Conservation (phyloP, 495 filamentous ascomycete genomes). For the Penicillium macrosclerotiorum region DNA sequence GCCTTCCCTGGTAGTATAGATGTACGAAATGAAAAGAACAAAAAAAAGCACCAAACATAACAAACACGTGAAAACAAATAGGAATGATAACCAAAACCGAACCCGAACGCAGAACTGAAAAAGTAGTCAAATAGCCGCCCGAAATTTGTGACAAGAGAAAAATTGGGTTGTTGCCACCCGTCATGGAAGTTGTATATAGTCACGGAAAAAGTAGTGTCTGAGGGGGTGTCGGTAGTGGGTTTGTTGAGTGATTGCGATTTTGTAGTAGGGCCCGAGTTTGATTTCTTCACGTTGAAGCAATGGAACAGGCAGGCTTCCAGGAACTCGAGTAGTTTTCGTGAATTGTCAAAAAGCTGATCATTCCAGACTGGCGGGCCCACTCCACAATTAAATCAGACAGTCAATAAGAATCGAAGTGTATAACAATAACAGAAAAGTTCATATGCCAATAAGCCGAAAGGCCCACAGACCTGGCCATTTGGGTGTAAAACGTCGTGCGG, state of each 20-base stretch:
- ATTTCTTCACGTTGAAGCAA: neutral
- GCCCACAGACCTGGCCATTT: conserved; percentile 9
- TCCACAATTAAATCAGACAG: conserved; percentile 19
- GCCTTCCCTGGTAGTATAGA: conserved; percentile 27
- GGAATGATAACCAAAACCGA: conserved; percentile 17
- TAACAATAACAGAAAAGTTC: conserved; percentile 27
- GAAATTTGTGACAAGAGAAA: conserved; percentile 25
- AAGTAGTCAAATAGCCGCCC: conserved; percentile 30
- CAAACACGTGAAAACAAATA: conserved; percentile 16
- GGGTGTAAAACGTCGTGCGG: conserved; percentile 10
- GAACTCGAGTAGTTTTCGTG: too few relatives aligned
- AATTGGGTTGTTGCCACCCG: conserved; percentile 7
- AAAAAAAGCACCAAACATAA: conserved; percentile 26
- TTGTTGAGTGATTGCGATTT: conserved; percentile 1
- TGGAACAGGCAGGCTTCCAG: too few relatives aligned
- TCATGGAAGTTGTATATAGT: neutral
- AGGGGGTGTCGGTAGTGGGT: neutral
- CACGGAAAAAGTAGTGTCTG: conserved; percentile 1
- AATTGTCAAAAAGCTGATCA: neutral
- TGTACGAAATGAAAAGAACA: conserved; percentile 24
- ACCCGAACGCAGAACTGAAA: conserved; percentile 10
- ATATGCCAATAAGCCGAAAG: conserved; percentile 22
- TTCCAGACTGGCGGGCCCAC: neutral
- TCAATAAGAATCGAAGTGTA: conserved; percentile 21
- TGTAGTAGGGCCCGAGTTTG: neutral